Evolutionary conservation across 108 stramenopile genomes (phyloP).

Genomic region (Nitzschia sp.): DNA sequence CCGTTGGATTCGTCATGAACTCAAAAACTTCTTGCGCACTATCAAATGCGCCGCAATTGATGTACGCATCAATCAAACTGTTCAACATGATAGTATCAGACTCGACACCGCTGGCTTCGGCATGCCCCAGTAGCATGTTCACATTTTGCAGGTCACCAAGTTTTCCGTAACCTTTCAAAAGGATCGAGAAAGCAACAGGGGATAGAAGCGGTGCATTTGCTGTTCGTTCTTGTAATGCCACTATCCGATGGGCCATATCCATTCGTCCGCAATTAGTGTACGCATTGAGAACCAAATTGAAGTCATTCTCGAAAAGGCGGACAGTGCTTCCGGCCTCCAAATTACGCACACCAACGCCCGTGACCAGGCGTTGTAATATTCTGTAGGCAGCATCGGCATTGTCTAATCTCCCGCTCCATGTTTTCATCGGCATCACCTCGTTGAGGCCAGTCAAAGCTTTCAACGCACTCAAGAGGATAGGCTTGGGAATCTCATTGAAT

Average conservation of each 20-base stretch:
- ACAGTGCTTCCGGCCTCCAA: neutral
- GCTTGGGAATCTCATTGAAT: constrained; percentile 49
- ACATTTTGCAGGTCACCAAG: constrained; percentile 60
- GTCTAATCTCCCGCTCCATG: neutral
- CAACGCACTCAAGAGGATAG: constrained; percentile 51
- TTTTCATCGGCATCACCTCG: constrained; percentile 14
- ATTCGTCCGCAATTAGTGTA: constrained; percentile 53
- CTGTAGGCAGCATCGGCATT: constrained; percentile 62
- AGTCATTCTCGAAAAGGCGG: constrained; percentile 66
- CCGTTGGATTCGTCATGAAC: constrained; percentile 31
- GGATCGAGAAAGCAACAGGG: constrained; percentile 72
- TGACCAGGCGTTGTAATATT: constrained; percentile 70
- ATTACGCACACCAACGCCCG: constrained; percentile 60
- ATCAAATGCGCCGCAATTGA: constrained; percentile 66
- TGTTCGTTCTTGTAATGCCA: constrained; percentile 72
- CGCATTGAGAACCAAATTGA: constrained; percentile 74
- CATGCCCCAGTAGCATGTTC: constrained; percentile 52
- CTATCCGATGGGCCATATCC: constrained; percentile 69
- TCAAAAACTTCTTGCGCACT: constrained; percentile 56
- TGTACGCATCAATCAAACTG: constrained; percentile 75
- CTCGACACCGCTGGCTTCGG: constrained; percentile 43
- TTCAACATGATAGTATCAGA: constrained; percentile 47
- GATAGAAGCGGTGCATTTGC: constrained; percentile 64
- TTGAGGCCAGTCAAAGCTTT: constrained; percentile 50
- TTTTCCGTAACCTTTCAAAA: constrained; percentile 76